phyloP scores from a whole-genome alignment of 805 yeast genomes.

The Schizosaccharomyces octosporus region DNA sequence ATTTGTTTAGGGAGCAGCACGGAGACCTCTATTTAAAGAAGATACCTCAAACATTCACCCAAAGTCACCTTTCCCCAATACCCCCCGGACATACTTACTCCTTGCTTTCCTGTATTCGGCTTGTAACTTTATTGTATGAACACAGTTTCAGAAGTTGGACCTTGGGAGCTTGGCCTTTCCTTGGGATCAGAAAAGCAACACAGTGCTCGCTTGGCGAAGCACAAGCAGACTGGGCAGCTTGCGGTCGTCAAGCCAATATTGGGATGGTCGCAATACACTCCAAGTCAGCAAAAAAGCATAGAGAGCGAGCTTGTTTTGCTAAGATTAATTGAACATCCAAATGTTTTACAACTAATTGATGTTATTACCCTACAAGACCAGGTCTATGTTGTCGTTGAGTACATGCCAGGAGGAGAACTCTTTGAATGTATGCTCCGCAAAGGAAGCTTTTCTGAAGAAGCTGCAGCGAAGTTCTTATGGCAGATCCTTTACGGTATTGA shows the following conservation, averaged over 20 bases:
- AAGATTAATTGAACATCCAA: constrained; percentile 84
- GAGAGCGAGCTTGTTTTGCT: constrained; percentile 92
- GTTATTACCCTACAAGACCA: constrained; percentile 95
- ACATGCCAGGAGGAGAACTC: constrained; percentile 91
- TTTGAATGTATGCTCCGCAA: constrained; percentile 75
- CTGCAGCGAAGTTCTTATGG: constrained; percentile 72
- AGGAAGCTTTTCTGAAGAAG: constrained; percentile 70
- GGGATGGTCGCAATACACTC: constrained; percentile 32
- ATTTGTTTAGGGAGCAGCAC: not conserved
- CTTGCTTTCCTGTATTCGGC: not conserved
- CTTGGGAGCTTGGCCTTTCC: constrained; percentile 89
- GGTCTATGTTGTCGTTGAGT: constrained; percentile 71
- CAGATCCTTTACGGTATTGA: constrained; percentile 65
- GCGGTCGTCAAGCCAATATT: constrained; percentile 95
- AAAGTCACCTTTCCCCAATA: no score
- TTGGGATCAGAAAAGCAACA: constrained; percentile 94
- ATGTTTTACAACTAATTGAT: constrained; percentile 77
- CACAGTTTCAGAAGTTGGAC: constrained; percentile 39
- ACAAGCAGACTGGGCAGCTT: constrained; percentile 55
- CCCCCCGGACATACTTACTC: not conserved
- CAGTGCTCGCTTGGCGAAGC: constrained; percentile 79
- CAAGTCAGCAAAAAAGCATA: constrained; percentile 14
- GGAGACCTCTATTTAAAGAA: not conserved
- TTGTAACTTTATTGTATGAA: not conserved
- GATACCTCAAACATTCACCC: not conserved